Evolutionary conservation across 306 rosid species (phyloP).

Genomic region (Cicer chorassanicum): DNA sequence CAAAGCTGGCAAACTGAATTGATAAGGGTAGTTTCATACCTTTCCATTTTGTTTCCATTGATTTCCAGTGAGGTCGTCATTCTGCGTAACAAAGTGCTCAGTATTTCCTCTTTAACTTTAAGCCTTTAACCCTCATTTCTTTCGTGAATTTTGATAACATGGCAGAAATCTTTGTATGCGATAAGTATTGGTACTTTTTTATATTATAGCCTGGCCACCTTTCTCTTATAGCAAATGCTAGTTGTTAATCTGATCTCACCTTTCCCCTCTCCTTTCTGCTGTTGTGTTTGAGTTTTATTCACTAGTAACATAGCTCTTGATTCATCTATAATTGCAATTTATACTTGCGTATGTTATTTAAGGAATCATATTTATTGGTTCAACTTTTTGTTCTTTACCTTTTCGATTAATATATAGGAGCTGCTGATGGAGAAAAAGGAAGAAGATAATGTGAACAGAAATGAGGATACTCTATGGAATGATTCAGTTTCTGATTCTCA

Average conservation of each 20-base stretch:
- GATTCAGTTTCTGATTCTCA: constrained; percentile 52
- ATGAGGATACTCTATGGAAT: constrained; percentile 50
- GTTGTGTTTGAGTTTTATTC: constrained; percentile 5
- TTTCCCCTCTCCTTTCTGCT: constrained; percentile 5
- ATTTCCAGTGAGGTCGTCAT: neutral
- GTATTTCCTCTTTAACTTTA: constrained; percentile 3
- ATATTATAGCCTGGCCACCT: constrained; percentile 4
- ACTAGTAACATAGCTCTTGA: neutral
- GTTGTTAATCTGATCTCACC: constrained; percentile 11
- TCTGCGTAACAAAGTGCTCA: neutral
- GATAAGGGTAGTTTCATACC: neutral
- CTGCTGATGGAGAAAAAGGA: constrained; percentile 79
- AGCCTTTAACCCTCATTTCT: constrained; percentile 6
- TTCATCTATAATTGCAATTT: constrained; percentile 1
- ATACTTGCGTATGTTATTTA: constrained; percentile 13
- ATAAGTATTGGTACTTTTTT: neutral
- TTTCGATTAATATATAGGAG: constrained; percentile 61
- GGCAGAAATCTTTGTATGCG: neutral
- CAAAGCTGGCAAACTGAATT: constrained; percentile 17
- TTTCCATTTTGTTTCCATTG: neutral
- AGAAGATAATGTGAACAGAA: constrained; percentile 52
- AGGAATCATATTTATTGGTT: constrained; percentile 31
- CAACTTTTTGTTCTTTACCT: constrained; percentile 27
- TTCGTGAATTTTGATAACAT: neutral
- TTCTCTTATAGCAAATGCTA: constrained; percentile 1